Percentiles rank a stretch among this genome's conserved stretches.
These are phyloP conservation scores for Ganoderma lingzhi DNA, from an alignment of 1,284 basidiomycete species.

Conservation along the genomic window DNA sequence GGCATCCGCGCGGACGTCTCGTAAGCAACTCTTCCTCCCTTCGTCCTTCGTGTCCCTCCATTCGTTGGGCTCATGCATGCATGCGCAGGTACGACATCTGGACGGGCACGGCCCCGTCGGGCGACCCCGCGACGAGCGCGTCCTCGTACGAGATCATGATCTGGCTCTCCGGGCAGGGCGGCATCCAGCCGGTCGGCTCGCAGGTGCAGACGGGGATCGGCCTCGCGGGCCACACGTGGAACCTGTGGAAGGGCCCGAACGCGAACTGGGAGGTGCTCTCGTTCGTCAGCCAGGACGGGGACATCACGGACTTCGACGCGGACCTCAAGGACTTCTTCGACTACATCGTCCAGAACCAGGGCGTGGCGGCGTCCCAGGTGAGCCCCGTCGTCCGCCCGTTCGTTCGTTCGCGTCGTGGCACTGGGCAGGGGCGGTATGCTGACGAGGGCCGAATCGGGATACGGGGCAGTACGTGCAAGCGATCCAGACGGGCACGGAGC, in stretches of 20 bases:
- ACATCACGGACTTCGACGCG: constrained; percentile 61
- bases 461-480: constrained; percentile 60
- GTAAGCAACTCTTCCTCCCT: constrained; percentile 39
- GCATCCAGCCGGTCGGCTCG: constrained; percentile 64
- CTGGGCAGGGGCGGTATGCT: neutral
- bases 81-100: constrained; percentile 61
- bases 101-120: constrained; percentile 53
- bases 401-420: too few species aligned
- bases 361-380: constrained; percentile 40
- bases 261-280: constrained; percentile 64
- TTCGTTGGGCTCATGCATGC: too few species aligned
- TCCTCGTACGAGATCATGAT: constrained; percentile 71
- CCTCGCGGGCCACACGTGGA: constrained; percentile 61
- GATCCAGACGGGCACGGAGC: constrained; percentile 73
- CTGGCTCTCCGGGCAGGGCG: constrained; percentile 67
- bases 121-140: constrained; percentile 53
- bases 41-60: neutral
- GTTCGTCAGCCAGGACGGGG: constrained; percentile 57
- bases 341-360: constrained; percentile 38
- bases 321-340: constrained; percentile 65
- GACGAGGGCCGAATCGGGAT: constrained; percentile 43
- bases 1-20: constrained; percentile 64
- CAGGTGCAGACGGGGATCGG: constrained; percentile 51
- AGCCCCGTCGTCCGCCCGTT: constrained; percentile 10
- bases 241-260: constrained; percentile 64